Evolutionary conservation across 78 protist species (phyloP).

Genomic region (Diacronema lutheri): DNA sequence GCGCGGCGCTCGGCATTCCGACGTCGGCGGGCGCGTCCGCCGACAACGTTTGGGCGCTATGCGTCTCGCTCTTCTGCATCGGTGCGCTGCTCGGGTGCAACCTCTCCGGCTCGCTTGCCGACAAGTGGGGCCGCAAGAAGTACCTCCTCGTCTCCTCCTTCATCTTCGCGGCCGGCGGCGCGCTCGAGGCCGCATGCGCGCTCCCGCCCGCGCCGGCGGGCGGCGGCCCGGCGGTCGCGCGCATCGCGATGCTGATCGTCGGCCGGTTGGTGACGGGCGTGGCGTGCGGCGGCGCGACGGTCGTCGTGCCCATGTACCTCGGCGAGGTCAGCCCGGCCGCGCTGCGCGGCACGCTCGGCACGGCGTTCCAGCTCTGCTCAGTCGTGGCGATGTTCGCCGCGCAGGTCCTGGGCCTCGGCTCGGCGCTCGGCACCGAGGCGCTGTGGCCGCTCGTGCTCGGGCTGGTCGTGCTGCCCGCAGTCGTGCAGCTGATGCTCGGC

Average conservation of each 20-base stretch:
- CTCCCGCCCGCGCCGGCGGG: background rate
- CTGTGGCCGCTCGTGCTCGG: background rate
- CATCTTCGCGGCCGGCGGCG: background rate
- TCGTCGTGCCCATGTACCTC: conserved; percentile 24
- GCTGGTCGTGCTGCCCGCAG: background rate
- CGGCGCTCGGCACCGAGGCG: background rate
- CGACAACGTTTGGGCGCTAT: background rate
- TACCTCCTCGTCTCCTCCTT: background rate
- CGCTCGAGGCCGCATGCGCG: background rate
- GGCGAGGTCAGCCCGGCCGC: conserved; percentile 6
- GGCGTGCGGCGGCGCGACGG: background rate
- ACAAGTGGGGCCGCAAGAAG: background rate
- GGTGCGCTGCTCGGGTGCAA: background rate
- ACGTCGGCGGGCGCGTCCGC: too few species aligned
- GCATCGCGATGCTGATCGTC: background rate
- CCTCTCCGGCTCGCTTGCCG: background rate
- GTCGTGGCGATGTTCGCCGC: background rate
- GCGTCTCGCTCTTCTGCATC: background rate
- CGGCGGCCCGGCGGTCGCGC: background rate
- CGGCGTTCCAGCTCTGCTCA: background rate
- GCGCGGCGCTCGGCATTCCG: conserved; percentile 7
- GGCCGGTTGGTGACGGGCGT: background rate
- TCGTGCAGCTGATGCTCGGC: background rate
- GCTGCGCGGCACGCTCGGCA: conserved; percentile 12
- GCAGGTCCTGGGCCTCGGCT: background rate